phyloP scores from a whole-genome alignment of 768 basidiomycete species.

The Rhizopogon salebrosus region DNA sequence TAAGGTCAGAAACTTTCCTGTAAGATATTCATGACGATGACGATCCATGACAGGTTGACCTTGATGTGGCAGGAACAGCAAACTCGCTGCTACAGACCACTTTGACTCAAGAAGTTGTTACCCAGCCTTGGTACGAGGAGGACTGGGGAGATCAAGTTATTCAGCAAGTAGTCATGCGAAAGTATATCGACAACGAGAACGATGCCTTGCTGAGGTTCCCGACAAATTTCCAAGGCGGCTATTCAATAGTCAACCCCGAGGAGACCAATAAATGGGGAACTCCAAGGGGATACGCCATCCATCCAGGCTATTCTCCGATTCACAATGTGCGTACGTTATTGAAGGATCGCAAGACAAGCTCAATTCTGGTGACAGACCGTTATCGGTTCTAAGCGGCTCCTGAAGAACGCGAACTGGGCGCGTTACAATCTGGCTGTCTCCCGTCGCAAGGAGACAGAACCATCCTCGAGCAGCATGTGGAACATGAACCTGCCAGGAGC shows the following conservation, averaged over 20 bases:
- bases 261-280: constrained; percentile 52
- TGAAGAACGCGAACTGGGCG: constrained; percentile 64
- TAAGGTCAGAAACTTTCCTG: constrained; percentile 30
- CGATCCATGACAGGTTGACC: constrained; percentile 42
- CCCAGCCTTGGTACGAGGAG: constrained; percentile 51
- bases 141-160: constrained; percentile 53
- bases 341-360: background rate
- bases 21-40: background rate
- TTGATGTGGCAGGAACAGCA: constrained; percentile 54
- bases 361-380: constrained; percentile 35
- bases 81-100: constrained; percentile 53
- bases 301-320: constrained; percentile 51
- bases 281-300: constrained; percentile 55
- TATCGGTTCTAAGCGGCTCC: constrained; percentile 52
- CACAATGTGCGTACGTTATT: constrained; percentile 35
- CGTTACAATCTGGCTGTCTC: constrained; percentile 58
- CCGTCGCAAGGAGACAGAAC: constrained; percentile 56
- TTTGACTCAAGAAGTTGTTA: constrained; percentile 43
- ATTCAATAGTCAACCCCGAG: constrained; percentile 51
- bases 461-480: constrained; percentile 52
- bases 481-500: constrained; percentile 56
- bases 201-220: constrained; percentile 48
- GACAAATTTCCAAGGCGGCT: constrained; percentile 51
- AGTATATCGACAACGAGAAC: constrained; percentile 46
- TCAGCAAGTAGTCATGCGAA: constrained; percentile 46